Conservation (phyloP, 1,284 basidiomycete genomes). For the Violaceomyces palustris region DNA sequence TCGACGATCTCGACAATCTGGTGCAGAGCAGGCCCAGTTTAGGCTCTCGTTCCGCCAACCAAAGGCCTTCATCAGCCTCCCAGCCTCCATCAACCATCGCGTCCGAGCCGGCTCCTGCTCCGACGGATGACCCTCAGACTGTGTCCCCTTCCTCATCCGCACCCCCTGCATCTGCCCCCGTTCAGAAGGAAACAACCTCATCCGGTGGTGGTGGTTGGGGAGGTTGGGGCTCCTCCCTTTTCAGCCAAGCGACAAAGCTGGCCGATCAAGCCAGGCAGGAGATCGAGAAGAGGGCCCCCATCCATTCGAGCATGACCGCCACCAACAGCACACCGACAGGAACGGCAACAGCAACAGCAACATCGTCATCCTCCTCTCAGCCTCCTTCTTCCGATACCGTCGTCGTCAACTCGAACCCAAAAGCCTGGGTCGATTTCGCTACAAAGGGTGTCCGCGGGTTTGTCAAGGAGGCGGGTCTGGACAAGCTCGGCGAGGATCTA, state of each 20-base stretch:
- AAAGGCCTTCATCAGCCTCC: not conserved
- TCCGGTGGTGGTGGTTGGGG: constrained; percentile 66
- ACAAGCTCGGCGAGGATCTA: constrained; percentile 43
- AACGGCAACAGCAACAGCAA: not conserved
- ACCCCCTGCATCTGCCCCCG: not conserved
- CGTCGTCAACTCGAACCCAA: constrained; percentile 3
- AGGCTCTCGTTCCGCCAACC: not conserved
- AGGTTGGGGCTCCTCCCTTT: constrained; percentile 61
- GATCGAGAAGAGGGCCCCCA: constrained; percentile 41
- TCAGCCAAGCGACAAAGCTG: constrained; percentile 50
- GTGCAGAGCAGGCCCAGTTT: constrained; percentile 41
- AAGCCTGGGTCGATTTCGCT: constrained; percentile 36
- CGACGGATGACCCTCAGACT: not conserved
- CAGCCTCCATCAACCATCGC: not conserved
- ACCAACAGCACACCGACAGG: constrained; percentile 2
- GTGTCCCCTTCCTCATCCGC: too few species aligned
- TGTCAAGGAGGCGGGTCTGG: constrained; percentile 38
- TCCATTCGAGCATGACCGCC: constrained; percentile 19
- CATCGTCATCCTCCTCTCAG: not conserved
- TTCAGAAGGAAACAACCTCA: not conserved
- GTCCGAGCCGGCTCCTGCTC: not conserved
- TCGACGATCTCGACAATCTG: constrained; percentile 50
- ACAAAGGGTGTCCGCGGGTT: constrained; percentile 40
- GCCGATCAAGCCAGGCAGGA: constrained; percentile 50
- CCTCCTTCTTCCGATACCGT: not conserved